A percentile compares a stretch with the other conserved stretches of the same genome.
phyloP scores from a whole-genome alignment of 2,329 filamentous ascomycete species.

The Dactylonectria macrodidyma region DNA sequence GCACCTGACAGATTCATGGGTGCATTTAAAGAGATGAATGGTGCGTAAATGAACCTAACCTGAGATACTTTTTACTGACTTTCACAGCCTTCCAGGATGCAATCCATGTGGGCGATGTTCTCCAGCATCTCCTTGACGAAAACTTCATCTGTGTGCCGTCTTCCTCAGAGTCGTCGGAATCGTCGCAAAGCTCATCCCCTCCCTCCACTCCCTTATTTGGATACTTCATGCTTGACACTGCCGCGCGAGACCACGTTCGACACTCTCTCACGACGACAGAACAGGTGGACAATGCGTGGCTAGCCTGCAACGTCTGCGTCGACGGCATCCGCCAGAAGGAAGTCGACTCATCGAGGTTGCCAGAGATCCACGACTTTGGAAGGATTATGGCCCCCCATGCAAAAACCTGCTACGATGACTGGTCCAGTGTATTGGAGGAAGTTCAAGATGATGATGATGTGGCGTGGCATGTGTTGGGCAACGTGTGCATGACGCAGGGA shows the following conservation, averaged over 20 bases:
- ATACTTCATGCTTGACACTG: conserved; percentile 25
- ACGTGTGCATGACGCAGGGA: conserved; percentile 29
- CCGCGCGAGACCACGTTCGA: conserved; percentile 23
- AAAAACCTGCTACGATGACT: conserved; percentile 27
- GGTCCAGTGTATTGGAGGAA: conserved; percentile 20
- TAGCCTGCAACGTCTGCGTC: conserved; percentile 25
- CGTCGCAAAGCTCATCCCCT: conserved; percentile 19
- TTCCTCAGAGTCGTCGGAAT: conserved; percentile 22
- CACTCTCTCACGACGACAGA: conserved; percentile 21
- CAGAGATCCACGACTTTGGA: conserved; percentile 30
- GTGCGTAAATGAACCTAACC: not conserved
- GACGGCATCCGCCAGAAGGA: conserved; percentile 28
- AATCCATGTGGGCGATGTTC: conserved; percentile 25
- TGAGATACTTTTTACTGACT: not conserved
- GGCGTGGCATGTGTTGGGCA: conserved; percentile 28
- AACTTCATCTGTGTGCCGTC: conserved; percentile 23
- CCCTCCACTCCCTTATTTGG: conserved; percentile 18
- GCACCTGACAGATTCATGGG: conserved; percentile 22
- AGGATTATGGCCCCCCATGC: conserved; percentile 30
- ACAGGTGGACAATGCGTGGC: conserved; percentile 26
- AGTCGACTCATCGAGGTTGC: conserved; percentile 18
- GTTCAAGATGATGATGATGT: conserved; percentile 21
- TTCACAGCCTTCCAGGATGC: conserved; percentile 22
- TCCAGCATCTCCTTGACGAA: conserved; percentile 23
- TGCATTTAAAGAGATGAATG: conserved; percentile 25